A percentile compares a stretch with the other conserved stretches of the same genome.
These are phyloP conservation scores for Aegilops speltoides DNA, from an alignment of 176 grass and related monocot species.

Conservation along the genomic window DNA sequence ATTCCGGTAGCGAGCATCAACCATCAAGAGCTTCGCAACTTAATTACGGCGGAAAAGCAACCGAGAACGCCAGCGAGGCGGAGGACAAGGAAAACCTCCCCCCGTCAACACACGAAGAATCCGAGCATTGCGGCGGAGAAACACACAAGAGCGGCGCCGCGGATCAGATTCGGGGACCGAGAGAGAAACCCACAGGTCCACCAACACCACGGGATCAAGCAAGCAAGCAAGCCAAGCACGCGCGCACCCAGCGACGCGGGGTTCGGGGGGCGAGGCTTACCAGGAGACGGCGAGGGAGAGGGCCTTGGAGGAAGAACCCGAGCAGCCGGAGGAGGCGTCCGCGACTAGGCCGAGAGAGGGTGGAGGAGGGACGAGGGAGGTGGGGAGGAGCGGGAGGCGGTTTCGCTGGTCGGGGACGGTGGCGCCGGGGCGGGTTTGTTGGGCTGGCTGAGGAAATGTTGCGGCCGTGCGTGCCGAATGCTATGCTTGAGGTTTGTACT, in stretches of 20 bases:
- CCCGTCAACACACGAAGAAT: background rate
- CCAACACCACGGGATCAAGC: background rate
- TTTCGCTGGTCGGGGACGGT: background rate
- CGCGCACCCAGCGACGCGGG: background rate
- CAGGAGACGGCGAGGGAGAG: background rate
- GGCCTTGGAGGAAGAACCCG: background rate
- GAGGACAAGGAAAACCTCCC: background rate
- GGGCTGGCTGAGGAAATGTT: background rate
- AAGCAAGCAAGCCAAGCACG: background rate
- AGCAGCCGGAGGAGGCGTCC: background rate
- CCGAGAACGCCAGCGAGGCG: background rate
- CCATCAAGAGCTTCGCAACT: background rate
- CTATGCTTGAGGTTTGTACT: no score
- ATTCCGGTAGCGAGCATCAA: background rate
- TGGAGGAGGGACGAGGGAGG: background rate
- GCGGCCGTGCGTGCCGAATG: no score
- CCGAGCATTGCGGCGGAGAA: background rate
- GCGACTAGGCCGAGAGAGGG: background rate
- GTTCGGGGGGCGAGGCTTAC: background rate
- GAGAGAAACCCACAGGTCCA: background rate
- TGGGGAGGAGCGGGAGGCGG: background rate
- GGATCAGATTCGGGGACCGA: slow-evolving; percentile 24
- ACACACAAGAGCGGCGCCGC: background rate
- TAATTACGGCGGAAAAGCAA: background rate
- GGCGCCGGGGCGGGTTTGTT: background rate